These are phyloP conservation scores for Geotrichum phurueaensis DNA, from an alignment of 1,139 yeast species.

Conservation along the genomic window DNA sequence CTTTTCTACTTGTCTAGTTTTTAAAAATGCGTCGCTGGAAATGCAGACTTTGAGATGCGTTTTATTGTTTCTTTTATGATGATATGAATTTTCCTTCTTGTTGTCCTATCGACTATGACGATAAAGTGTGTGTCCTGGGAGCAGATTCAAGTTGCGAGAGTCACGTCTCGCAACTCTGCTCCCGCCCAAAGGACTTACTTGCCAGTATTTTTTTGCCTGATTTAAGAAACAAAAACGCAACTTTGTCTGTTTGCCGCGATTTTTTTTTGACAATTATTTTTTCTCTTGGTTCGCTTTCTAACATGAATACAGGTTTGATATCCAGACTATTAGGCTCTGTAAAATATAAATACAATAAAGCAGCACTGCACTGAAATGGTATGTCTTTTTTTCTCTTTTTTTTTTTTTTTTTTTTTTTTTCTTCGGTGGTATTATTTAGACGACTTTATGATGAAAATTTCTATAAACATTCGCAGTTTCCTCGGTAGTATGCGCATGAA, in stretches of 20 bases:
- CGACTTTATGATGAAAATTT: conserved; percentile 58
- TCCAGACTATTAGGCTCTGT: background rate
- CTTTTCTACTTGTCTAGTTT: too few species aligned
- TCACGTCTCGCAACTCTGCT: conserved; percentile 18
- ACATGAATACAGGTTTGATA: background rate
- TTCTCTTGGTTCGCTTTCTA: conserved; percentile 2
- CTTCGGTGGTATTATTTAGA: background rate
- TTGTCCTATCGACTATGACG: conserved; percentile 84
- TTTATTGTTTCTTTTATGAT: conserved; percentile 24
- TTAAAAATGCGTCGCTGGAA: background rate
- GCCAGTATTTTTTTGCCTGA: conserved; percentile 78
- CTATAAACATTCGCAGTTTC: conserved; percentile 87
- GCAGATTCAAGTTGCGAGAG: conserved; percentile 25
- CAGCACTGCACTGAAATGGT: conserved; percentile 9
- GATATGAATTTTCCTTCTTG: conserved; percentile 57
- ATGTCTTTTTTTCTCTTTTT: conserved; percentile 9
- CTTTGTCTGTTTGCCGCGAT: background rate
- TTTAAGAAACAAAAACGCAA: conserved; percentile 27
- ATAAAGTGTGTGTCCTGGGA: conserved; percentile 57
- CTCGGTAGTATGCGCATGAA: conserved; percentile 79
- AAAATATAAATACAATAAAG: conserved; percentile 1
- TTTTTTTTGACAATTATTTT: background rate
- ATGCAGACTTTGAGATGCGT: background rate
- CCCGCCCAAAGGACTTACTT: conserved; percentile 54
- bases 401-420: conserved; percentile 5